Base-by-base conservation (phyloP, 805 yeast species). In the Ogataea corticis region DNA sequence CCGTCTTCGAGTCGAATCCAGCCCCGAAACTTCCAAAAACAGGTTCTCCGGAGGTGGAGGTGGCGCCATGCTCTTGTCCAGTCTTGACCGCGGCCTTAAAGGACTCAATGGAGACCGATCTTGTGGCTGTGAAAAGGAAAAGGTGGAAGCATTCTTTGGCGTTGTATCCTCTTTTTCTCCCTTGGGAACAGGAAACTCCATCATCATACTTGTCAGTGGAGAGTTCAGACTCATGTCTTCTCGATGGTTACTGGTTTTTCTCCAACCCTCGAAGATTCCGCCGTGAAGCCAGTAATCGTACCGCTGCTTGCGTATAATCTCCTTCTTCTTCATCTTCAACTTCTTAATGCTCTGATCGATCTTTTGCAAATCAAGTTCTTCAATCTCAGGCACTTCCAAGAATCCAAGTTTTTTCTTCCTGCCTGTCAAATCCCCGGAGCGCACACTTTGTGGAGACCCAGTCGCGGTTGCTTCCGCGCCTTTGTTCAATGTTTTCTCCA, bases 301-400 rank as follows among this genome's bases (percentile, higher is more conserved):
- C 14, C 52, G 42, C 13, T 45, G 51, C 33, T 42, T 46, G 29
- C 45, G 46, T 13, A 49, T n/a, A 2, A 54, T 23, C 28, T 49
- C 50, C 30, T 51, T 54, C 29, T 42, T 45, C 38, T 43, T 51
- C 39, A 33, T 18, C 38, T 54, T 54, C 17, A 54, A 17, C 7
- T 39, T 34, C 29, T 35, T 45, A 32, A 54, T 54, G 33, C 44
- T 42, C 23, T 33, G 33, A 15, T 49, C 50, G 11, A 54, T 43
- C 23, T 44, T 31, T 7, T 51, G 47, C 4, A 54, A 19, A 31
- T 51, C 49, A 11, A 44, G 14, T 17, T 41, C 48, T 29, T 41
- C 44, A 14, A 41, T 19, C 7, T 45, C 48, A 2, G 42, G 38
- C 11, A 38, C 41, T 31, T 35, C 41, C 31, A 41, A 21, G 14